A percentile compares a stretch with the other conserved stretches of the same genome.
Conservation (phyloP, 768 basidiomycete genomes). For the Agrocybe praecox region DNA sequence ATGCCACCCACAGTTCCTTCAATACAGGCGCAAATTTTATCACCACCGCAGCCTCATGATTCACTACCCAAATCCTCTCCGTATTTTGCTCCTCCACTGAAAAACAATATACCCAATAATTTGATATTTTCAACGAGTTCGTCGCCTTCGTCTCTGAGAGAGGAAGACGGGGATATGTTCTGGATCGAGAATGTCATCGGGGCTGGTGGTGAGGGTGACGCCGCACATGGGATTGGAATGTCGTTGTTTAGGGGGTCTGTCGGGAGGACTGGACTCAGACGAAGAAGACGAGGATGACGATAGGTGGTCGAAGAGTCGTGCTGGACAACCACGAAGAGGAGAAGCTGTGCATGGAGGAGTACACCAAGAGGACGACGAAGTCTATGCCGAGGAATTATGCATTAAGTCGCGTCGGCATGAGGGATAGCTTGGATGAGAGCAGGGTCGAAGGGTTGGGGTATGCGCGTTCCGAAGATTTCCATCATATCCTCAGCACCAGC, state of each 20-base stretch:
- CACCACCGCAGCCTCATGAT: background rate
- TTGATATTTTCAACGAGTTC: conserved; percentile 20
- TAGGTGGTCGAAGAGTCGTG: too few species aligned
- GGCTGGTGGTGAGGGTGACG: conserved; percentile 39
- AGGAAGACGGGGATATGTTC: too few species aligned
- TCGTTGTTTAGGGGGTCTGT: conserved; percentile 60
- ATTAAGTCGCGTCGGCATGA: background rate
- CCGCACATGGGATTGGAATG: conserved; percentile 72
- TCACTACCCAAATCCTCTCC: background rate
- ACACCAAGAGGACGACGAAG: background rate
- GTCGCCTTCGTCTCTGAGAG: too few species aligned
- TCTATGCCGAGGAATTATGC: background rate
- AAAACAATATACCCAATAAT: conserved; percentile 21
- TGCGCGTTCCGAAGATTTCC: background rate
- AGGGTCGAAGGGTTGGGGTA: conserved; percentile 26
- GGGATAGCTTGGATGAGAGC: background rate
- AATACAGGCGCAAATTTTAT: background rate
- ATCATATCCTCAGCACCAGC: too few species aligned
- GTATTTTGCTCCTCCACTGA: background rate
- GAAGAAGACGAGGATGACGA: conserved; percentile 29
- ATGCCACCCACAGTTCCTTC: conserved; percentile 7
- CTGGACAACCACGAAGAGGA: too few species aligned
- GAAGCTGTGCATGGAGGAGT: background rate
- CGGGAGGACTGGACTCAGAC: conserved; percentile 36
- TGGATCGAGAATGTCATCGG: conserved; percentile 6